phyloP scores from a whole-genome alignment of 495 filamentous ascomycete species.

The Sabuloglossum arenarium region DNA sequence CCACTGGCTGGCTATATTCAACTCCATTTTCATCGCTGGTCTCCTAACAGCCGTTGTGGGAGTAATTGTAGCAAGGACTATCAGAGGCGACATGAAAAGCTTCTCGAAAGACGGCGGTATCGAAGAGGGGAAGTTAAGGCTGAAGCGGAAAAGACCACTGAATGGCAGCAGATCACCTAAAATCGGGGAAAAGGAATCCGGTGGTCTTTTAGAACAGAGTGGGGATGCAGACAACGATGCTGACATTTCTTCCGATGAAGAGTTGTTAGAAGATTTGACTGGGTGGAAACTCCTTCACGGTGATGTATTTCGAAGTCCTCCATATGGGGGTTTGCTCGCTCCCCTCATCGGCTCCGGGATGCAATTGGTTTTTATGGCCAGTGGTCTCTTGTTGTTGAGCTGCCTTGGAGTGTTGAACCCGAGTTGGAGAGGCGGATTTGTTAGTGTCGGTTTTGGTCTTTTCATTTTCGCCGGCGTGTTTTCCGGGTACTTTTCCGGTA shows the following conservation, averaged over 20 bases:
- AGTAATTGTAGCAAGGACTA: constrained; percentile 67
- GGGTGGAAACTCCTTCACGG: constrained; percentile 93
- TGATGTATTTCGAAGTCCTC: constrained; percentile 74
- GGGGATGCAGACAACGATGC: constrained; percentile 37
- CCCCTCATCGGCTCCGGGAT: constrained; percentile 77
- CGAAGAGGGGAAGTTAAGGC: constrained; percentile 46
- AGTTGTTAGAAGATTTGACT: constrained; percentile 60
- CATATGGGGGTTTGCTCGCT: constrained; percentile 56
- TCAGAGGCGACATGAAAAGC: constrained; percentile 60
- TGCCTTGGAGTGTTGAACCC: constrained; percentile 75
- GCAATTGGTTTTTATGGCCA: constrained; percentile 74
- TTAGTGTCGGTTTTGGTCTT: constrained; percentile 68
- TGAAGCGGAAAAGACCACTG: constrained; percentile 20
- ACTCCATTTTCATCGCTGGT: constrained; percentile 71
- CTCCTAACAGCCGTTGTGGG: constrained; percentile 67
- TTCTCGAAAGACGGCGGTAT: constrained; percentile 39
- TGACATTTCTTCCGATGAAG: constrained; percentile 53
- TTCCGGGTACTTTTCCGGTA: constrained; percentile 79
- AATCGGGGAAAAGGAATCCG: constrained; percentile 29
- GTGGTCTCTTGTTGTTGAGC: constrained; percentile 58
- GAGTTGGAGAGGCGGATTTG: constrained; percentile 78
- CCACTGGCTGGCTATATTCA: constrained; percentile 85
- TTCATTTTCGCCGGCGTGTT: constrained; percentile 79
- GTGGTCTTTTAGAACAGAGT: constrained; percentile 43
- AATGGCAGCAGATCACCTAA: constrained; percentile 25